These are phyloP conservation scores for Jaenimonas drosophilae DNA, from an alignment of 208 protist genomes.

Conservation along the genomic window DNA sequence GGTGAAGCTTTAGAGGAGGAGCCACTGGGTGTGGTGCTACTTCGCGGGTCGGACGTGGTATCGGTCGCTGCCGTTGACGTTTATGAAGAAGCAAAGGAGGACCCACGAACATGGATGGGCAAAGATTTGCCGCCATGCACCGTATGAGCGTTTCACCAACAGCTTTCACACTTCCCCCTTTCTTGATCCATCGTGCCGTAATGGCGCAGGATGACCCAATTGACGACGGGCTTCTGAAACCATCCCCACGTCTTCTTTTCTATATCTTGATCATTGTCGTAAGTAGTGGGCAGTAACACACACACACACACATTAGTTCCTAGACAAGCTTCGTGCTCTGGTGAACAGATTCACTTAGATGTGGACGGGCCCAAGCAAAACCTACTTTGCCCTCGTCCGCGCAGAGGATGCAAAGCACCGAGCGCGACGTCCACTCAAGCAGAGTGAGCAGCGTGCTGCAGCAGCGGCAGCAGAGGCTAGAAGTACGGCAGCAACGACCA, in stretches of 20 bases:
- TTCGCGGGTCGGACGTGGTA: slow-evolving; percentile 65
- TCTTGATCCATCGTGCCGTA: too few relatives aligned
- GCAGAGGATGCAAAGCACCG: slow-evolving; percentile 8
- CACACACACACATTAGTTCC: not conserved
- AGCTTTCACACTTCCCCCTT: too few relatives aligned
- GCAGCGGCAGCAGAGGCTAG: not conserved
- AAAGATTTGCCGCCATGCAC: slow-evolving; percentile 47
- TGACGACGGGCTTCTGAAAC: too few relatives aligned
- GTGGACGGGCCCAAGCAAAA: slow-evolving; percentile 9
- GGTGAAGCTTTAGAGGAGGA: slow-evolving; percentile 26
- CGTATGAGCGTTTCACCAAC: too few relatives aligned
- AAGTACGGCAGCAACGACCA: not conserved
- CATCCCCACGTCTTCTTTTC: too few relatives aligned
- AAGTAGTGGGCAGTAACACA: too few relatives aligned
- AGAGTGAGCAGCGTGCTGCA: not conserved
- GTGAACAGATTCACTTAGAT: slow-evolving; percentile 4
- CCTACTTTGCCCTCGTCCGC: slow-evolving; percentile 21
- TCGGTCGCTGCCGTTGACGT: slow-evolving; percentile 55
- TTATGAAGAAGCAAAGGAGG: slow-evolving; percentile 59
- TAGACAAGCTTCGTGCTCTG: not conserved
- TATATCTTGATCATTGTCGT: too few relatives aligned
- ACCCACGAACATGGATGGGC: slow-evolving; percentile 26
- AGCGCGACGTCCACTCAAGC: not conserved
- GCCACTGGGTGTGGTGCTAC: slow-evolving; percentile 51
- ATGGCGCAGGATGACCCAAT: too few relatives aligned